A percentile compares a stretch with the other conserved stretches of the same genome.
phyloP scores from a whole-genome alignment of 208 protist genomes.

The Trypanosomatidae sp. region DNA sequence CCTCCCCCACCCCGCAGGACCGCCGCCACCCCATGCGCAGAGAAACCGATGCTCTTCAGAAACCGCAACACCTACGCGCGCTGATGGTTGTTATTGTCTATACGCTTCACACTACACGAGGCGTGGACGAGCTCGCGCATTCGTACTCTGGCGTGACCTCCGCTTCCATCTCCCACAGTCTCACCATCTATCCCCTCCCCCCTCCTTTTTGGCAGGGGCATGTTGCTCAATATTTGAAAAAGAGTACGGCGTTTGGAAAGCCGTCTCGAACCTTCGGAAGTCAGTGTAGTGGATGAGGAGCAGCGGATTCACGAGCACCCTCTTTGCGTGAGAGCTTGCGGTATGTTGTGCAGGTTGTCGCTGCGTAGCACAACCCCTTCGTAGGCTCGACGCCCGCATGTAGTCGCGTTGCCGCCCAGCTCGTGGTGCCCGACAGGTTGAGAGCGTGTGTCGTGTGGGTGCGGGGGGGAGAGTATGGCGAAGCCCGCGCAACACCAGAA shows the following conservation, averaged over 20 bases:
- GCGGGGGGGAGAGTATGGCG: neutral
- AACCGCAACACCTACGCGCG: conserved; percentile 19
- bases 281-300: conserved; percentile 36
- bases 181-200: conserved; percentile 8
- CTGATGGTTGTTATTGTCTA: conserved; percentile 28
- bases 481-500: neutral
- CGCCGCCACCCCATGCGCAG: neutral
- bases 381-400: conserved; percentile 7
- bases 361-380: conserved; percentile 33
- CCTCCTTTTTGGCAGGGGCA: conserved; percentile 14
- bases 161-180: conserved; percentile 7
- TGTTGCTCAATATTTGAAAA: conserved; percentile 27
- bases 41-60: conserved; percentile 17
- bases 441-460: conserved; percentile 5
- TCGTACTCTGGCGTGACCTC: conserved; percentile 3
- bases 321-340: neutral
- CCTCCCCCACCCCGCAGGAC: neutral
- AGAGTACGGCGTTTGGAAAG: conserved; percentile 22
- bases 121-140: conserved; percentile 9
- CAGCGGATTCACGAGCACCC: conserved; percentile 14
- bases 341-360: conserved; percentile 31
- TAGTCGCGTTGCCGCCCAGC: conserved; percentile 42
- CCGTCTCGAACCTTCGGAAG: conserved; percentile 31
- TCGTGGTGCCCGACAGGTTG: conserved; percentile 15
- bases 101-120: conserved; percentile 18